phyloP scores from a whole-genome alignment of 345 rosid genomes.

The Orychophragmus violaceus region DNA sequence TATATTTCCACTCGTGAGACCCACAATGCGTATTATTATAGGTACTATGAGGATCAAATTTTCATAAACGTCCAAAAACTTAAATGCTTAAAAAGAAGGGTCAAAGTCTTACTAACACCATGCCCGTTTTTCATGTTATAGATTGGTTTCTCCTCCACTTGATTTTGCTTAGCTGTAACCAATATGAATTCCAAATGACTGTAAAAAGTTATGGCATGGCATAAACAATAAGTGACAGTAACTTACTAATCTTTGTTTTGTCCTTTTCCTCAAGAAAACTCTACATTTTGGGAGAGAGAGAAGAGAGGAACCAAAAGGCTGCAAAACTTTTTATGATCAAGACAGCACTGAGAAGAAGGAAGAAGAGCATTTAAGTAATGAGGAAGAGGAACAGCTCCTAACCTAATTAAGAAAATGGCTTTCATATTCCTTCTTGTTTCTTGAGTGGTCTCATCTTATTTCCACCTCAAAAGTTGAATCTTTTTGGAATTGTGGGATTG shows the following conservation, averaged over 20 bases:
- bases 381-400: slow-evolving; percentile 32
- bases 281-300: slow-evolving; percentile 1
- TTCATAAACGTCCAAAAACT: slow-evolving; percentile 10
- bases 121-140: slow-evolving; percentile 7
- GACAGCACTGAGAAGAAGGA: slow-evolving; percentile 24
- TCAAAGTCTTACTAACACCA: slow-evolving; percentile 10
- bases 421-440: slow-evolving; percentile 30
- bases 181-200: slow-evolving; percentile 1
- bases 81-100: slow-evolving; percentile 14
- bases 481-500: slow-evolving; percentile 20
- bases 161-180: slow-evolving; percentile 23
- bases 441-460: slow-evolving; percentile 25
- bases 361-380: slow-evolving; percentile 34
- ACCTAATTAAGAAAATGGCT: slow-evolving; percentile 29
- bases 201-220: not conserved
- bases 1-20: slow-evolving; percentile 21
- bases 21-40: slow-evolving; percentile 28
- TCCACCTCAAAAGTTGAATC: slow-evolving; percentile 25
- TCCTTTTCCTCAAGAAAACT: slow-evolving; percentile 2
- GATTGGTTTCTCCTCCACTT: slow-evolving; percentile 2
- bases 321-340: slow-evolving; percentile 33
- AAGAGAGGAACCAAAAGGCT: slow-evolving; percentile 27
- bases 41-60: slow-evolving; percentile 29
- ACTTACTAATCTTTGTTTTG: slow-evolving; percentile 14
- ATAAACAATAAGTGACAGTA: not conserved